Base-by-base conservation (phyloP, 2,329 filamentous ascomycete species). In the Clonostachys byssicola region DNA sequence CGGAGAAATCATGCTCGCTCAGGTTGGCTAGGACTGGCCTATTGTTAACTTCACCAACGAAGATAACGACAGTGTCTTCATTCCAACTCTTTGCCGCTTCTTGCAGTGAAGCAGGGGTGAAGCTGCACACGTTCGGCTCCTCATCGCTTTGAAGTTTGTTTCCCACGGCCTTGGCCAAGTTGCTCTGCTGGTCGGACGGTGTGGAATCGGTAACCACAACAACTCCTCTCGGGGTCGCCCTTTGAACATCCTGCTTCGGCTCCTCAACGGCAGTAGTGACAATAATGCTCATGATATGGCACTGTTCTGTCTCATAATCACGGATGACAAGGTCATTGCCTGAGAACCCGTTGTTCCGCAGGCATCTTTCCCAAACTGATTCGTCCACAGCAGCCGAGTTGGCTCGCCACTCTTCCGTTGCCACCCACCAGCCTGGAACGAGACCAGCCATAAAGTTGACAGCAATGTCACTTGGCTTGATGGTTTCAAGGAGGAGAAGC, bases 351-450 rank as follows among this genome's bases (percentile, higher is more conserved):
- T 42, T 49, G 6, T 43, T 34, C 12, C 39, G 35, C 3, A 52
- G 44, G 8, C 44, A 12, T 30, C 36, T 7, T 16, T 50, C 38
- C 53, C 53, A 55, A 4, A 36, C 6, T 3, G 33, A 17, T 30
- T 49, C 49, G n/a, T 16, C 35, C 5, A 43, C 34, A 10, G 41
- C 16, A 6, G 49, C 42, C 5, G 13, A 10, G 14, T 16, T 9
- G 34, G 34, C 5, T 14, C 50, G 46, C 35, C 44, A 51, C 9
- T 52, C 38, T 34, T 63, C 62, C 38, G 57, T 49, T 6, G 49
- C 52, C 12, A 66, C 51, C 66, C 66, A 68, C 66, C 66, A 68
- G 6, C 63, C 66, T 8, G 13, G n/a, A 7, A 20, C 18, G 6
- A 47, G 17, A 12, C 13, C 23, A 4, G 45, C 17, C 14, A 34